Percentiles rank a stretch among this genome's conserved stretches.
Conservation (phyloP, 257 asterid species). For the Apocynum venetum region DNA sequence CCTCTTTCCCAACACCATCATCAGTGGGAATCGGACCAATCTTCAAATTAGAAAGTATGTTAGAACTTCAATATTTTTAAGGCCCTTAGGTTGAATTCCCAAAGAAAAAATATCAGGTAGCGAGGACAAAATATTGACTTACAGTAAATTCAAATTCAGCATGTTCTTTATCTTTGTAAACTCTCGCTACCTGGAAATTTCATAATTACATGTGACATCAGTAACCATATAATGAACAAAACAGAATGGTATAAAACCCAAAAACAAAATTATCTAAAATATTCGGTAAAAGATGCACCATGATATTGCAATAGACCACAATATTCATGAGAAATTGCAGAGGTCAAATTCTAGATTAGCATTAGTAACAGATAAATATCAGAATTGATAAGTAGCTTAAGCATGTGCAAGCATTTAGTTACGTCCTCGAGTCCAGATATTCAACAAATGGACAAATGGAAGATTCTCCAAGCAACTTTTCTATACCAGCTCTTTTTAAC, state of each 20-base stretch:
- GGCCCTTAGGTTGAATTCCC: background rate
- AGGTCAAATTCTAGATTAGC: background rate
- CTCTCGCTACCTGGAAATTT: slow-evolving; percentile 54
- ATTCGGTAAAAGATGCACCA: background rate
- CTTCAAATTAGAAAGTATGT: slow-evolving; percentile 37
- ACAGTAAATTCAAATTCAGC: slow-evolving; percentile 90
- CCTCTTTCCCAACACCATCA: slow-evolving; percentile 76
- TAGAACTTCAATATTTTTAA: slow-evolving; percentile 1
- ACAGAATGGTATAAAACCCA: background rate
- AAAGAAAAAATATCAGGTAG: slow-evolving; percentile 1
- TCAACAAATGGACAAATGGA: too few species aligned
- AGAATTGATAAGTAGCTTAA: too few species aligned
- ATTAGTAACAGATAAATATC: too few species aligned
- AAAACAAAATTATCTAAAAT: background rate
- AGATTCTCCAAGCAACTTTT: too few species aligned
- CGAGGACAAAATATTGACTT: slow-evolving; percentile 25
- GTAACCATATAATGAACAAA: background rate
- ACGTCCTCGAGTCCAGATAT: background rate
- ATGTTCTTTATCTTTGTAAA: slow-evolving; percentile 75
- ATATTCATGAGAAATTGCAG: background rate
- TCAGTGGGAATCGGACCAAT: slow-evolving; percentile 71
- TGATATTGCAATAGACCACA: background rate
- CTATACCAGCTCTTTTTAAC: too few species aligned
- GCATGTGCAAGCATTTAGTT: background rate
- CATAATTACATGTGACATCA: too few species aligned